Evolutionary conservation across 2,329 filamentous ascomycete genomes (phyloP).

Genomic region (Cladosporium sp.): DNA sequence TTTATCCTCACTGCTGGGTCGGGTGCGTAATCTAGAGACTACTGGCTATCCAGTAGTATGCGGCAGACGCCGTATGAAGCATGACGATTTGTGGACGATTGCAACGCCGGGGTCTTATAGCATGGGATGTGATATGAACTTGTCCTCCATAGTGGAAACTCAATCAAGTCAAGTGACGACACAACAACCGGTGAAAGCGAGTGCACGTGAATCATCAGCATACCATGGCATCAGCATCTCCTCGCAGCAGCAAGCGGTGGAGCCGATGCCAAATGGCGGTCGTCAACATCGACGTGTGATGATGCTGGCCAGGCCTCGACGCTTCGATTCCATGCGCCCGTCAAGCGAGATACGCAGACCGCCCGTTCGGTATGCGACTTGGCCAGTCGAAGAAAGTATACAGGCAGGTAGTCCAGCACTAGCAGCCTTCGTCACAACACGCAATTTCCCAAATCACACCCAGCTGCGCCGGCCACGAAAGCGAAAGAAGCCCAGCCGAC

Average conservation of each 20-base stretch:
- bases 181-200: background rate
- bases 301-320: background rate
- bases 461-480: background rate
- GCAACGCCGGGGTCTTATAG: background rate
- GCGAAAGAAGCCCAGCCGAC: too few relatives aligned
- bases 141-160: background rate
- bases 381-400: too few relatives aligned
- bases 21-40: background rate
- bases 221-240: background rate
- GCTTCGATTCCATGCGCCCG: too few relatives aligned
- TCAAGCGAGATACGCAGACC: too few relatives aligned
- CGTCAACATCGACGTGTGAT: constrained; percentile 1
- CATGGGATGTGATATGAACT: background rate
- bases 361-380: too few relatives aligned
- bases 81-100: background rate
- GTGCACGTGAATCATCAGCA: background rate
- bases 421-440: too few relatives aligned
- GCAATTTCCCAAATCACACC: background rate
- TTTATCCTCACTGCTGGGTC: constrained; percentile 5
- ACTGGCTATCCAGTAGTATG: background rate
- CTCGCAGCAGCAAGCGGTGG: background rate
- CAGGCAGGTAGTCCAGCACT: too few relatives aligned
- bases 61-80: background rate
- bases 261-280: background rate
- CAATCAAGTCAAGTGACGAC: background rate